Conservation (phyloP, 768 basidiomycete genomes). For the Chalciporus pseudorubinellus region DNA sequence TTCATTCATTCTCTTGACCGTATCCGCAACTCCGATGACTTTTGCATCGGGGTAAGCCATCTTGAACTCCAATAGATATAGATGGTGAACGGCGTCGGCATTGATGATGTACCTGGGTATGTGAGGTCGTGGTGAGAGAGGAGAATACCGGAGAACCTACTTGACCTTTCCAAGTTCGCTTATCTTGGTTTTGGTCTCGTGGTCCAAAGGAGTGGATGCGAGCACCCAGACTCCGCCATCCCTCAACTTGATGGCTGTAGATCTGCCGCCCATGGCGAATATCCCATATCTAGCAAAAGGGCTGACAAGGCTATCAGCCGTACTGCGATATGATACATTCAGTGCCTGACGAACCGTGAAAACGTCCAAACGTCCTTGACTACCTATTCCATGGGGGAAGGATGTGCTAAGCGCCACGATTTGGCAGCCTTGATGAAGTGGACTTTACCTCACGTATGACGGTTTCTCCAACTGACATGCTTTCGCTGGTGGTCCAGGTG, state of each 20-base stretch:
- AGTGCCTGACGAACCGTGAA: conserved; percentile 44
- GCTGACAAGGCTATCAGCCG: conserved; percentile 33
- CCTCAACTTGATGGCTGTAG: conserved; percentile 72
- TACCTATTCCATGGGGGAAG: conserved; percentile 39
- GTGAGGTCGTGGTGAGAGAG: background rate
- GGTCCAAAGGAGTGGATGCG: conserved; percentile 73
- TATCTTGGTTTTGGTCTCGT: conserved; percentile 61
- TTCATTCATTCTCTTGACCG: conserved; percentile 49
- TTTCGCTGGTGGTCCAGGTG: conserved; percentile 2
- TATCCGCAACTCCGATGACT: conserved; percentile 64
- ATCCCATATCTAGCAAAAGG: conserved; percentile 67
- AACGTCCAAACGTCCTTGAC: conserved; percentile 60
- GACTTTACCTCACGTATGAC: conserved; percentile 43
- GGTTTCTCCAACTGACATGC: conserved; percentile 31
- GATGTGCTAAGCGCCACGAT: background rate
- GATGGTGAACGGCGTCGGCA: conserved; percentile 55
- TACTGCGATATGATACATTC: background rate
- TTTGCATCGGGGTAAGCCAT: conserved; percentile 69
- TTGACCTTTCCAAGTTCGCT: conserved; percentile 67
- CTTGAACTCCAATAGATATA: conserved; percentile 64
- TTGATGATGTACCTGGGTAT: conserved; percentile 53
- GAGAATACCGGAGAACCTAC: conserved; percentile 28
- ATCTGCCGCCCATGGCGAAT: conserved; percentile 76
- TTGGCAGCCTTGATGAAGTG: background rate
- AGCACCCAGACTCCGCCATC: conserved; percentile 76